Base-by-base conservation (phyloP, 169 alveolate species). In the Plasmodium berghei region DNA sequence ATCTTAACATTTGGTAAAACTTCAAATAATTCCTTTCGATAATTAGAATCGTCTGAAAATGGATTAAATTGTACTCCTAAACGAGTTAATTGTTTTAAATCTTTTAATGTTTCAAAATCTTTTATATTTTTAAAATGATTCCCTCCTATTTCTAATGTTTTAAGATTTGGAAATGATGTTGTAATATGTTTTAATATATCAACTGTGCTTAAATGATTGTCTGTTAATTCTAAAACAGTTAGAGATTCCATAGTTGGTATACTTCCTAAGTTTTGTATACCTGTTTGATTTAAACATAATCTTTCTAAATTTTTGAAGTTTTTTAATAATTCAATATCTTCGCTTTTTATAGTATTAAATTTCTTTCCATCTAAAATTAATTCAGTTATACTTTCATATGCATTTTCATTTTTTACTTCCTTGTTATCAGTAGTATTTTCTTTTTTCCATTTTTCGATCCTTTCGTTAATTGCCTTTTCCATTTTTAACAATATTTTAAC, bases 41-140 rank as follows among this genome's bases (percentile, higher is more conserved):
- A 96, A 42, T 94, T 92, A 14, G 93, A 92, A 48, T 87, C 86
- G 16, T 87, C 92, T 26, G 98, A 96, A 72, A 96, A 87, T 2
- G 98, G 98, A 91, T 96, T 96, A 95, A 96, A 89, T 28, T 96
- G 96, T 28, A 96, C 93, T 8, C 98, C 97, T 91, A 96, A 73
- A 10, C 89, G 66, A 67, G 8, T 18, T 52, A 73, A 70, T n/a
- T 58, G 66, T 62, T 69, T 73, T 54, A 85, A 64, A 71, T 72
- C 52, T 59, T 73, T 72, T 71, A 67, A 73, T 20, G 75, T 95
- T 72, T 93, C 87, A 26, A 95, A 83, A 70, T 94, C 97, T 40
- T 93, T 93, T 20, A 93, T 92, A 64, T 87, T 90, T 73, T 95
- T 95, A 92, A 95, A 92, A 58, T 94, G 95, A 67, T 96, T 96